Evolutionary conservation across 2,329 filamentous ascomycete species (phyloP).

Genomic region (Leptoxyphium fumago): DNA sequence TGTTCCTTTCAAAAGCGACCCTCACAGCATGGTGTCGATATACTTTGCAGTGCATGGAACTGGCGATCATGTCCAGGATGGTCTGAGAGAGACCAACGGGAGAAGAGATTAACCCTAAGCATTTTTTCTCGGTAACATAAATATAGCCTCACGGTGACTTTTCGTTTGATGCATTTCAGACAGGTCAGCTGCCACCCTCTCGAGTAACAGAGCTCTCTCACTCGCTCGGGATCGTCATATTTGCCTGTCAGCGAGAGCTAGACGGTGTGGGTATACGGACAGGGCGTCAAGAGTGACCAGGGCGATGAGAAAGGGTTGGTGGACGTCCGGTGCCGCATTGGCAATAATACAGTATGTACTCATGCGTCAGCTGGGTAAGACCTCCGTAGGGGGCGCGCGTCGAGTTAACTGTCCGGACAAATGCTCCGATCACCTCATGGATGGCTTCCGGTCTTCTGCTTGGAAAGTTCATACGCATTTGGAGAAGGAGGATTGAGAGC

Average conservation of each 20-base stretch:
- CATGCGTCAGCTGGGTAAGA: not conserved
- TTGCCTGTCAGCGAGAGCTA: not conserved
- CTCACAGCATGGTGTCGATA: not conserved
- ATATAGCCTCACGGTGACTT: not conserved
- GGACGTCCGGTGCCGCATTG: not conserved
- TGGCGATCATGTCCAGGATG: not conserved
- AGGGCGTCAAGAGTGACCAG: not conserved
- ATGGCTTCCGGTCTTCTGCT: slow-evolving; percentile 37
- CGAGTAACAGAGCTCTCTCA: not conserved
- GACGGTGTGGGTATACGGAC: not conserved
- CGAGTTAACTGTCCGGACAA: slow-evolving; percentile 45
- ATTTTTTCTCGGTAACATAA: not conserved
- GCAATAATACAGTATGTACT: not conserved
- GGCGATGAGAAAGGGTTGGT: not conserved
- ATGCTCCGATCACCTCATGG: slow-evolving; percentile 47
- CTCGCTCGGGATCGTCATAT: not conserved
- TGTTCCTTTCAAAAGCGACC: not conserved
- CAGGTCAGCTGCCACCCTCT: not conserved
- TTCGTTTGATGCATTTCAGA: not conserved
- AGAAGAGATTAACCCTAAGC: not conserved
- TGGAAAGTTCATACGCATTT: slow-evolving; percentile 17
- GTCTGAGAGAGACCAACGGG: not conserved
- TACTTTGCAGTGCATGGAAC: not conserved
- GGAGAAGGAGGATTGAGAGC: slow-evolving; percentile 36
- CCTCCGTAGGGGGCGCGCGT: not conserved